These are phyloP conservation scores for Clarireedia homoeocarpa DNA, from an alignment of 2,329 filamentous ascomycete genomes.

Conservation along the genomic window DNA sequence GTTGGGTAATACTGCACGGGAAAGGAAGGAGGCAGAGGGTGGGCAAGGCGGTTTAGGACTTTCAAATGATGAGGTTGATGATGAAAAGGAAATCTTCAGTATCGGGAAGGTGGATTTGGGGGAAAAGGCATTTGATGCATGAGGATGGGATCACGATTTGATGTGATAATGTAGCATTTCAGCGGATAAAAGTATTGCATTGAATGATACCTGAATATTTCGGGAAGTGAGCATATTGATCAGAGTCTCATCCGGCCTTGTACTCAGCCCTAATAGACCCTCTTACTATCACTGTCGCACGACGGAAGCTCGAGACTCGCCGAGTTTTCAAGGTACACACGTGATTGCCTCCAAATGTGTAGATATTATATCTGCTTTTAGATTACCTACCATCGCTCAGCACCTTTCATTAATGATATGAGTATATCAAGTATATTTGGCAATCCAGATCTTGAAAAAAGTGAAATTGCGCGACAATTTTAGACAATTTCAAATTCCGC, in stretches of 20 bases:
- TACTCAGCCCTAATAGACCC: neutral
- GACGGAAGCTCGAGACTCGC: too few species aligned
- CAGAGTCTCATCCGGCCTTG: too few species aligned
- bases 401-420: too few species aligned
- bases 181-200: neutral
- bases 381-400: neutral
- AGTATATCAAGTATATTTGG: too few species aligned
- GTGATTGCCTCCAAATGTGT: too few species aligned
- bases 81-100: slow-evolving; percentile 93
- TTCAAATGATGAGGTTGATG: slow-evolving; percentile 84
- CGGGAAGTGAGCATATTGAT: too few species aligned
- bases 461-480: neutral
- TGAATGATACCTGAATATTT: neutral
- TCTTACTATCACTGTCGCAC: too few species aligned
- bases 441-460: too few species aligned
- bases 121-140: slow-evolving; percentile 37
- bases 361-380: neutral
- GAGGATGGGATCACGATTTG: slow-evolving; percentile 9
- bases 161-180: neutral
- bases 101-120: slow-evolving; percentile 83
- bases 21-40: slow-evolving; percentile 85
- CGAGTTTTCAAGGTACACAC: too few species aligned
- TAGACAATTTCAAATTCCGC: neutral
- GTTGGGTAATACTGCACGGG: slow-evolving; percentile 77
- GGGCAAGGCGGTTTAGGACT: slow-evolving; percentile 79